Percentiles rank a stretch among this genome's conserved stretches.
These are phyloP conservation scores for Chloris gayana DNA, from an alignment of 176 grass and related monocot genomes.

Conservation along the genomic window DNA sequence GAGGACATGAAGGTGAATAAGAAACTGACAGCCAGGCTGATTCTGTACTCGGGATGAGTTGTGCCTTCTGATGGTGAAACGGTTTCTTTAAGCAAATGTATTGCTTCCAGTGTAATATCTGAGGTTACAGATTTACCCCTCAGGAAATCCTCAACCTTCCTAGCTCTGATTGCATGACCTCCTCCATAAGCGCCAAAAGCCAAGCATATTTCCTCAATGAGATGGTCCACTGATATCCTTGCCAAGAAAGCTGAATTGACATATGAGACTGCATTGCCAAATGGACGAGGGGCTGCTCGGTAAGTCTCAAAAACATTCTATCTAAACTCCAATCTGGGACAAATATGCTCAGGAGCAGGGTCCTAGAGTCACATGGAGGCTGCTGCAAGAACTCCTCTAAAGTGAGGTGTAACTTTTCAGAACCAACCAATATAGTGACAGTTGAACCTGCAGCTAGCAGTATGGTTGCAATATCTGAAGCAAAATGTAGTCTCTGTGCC, in stretches of 20 bases:
- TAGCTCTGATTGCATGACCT: slow-evolving; percentile 64
- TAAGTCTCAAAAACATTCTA: slow-evolving; percentile 72
- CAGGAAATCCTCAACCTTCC: slow-evolving; percentile 72
- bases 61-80: slow-evolving; percentile 64
- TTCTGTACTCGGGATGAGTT: slow-evolving; percentile 64
- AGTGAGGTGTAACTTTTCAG: slow-evolving; percentile 48
- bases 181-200: slow-evolving; percentile 70
- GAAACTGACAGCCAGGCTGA: slow-evolving; percentile 72
- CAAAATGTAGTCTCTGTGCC: slow-evolving; percentile 68
- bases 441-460: slow-evolving; percentile 64
- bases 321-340: slow-evolving; percentile 62
- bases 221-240: slow-evolving; percentile 37
- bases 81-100: slow-evolving; percentile 50
- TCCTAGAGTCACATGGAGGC: slow-evolving; percentile 60
- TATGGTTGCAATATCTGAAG: slow-evolving; percentile 70
- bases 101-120: slow-evolving; percentile 54
- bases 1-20: slow-evolving; percentile 77
- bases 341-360: slow-evolving; percentile 64
- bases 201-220: slow-evolving; percentile 59
- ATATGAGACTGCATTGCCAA: slow-evolving; percentile 87
- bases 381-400: slow-evolving; percentile 80
- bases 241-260: slow-evolving; percentile 79
- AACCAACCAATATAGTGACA: slow-evolving; percentile 46
- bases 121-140: slow-evolving; percentile 61
- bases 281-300: slow-evolving; percentile 71